Evolutionary conservation across 805 yeast species (phyloP).

Genomic region (Candida ipomoeae): DNA sequence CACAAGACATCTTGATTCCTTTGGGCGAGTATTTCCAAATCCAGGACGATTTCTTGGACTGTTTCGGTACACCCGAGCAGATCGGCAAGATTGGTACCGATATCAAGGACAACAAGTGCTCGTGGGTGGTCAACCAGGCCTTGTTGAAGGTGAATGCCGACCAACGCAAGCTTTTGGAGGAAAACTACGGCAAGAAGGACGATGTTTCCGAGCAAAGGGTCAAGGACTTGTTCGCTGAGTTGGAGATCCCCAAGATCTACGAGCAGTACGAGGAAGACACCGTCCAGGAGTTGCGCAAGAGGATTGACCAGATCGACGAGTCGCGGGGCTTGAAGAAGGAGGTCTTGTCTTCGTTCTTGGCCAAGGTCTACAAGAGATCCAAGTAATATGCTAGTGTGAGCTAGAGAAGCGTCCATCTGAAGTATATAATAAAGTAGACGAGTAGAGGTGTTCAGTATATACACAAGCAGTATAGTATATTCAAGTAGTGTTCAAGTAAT

Average conservation of each 20-base stretch:
- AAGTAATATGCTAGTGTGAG: slow-evolving; percentile 41
- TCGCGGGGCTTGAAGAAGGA: slow-evolving; percentile 87
- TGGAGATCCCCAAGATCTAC: slow-evolving; percentile 68
- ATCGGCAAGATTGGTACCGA: slow-evolving; percentile 99
- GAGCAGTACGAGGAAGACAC: slow-evolving; percentile 76
- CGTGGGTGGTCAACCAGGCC: slow-evolving; percentile 96
- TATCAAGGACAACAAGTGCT: slow-evolving; percentile 96
- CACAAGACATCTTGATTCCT: slow-evolving; percentile 80
- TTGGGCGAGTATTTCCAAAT: slow-evolving; percentile 98
- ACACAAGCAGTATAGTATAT: no score
- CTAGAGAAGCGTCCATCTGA: no score
- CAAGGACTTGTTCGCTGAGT: slow-evolving; percentile 68
- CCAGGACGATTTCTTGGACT: slow-evolving; percentile 95
- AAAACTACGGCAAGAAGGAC: slow-evolving; percentile 85
- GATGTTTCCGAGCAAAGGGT: slow-evolving; percentile 60
- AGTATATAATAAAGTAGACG: no score
- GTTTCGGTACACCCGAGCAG: slow-evolving; percentile 95
- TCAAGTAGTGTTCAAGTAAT: no score
- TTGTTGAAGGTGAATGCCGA: slow-evolving; percentile 70
- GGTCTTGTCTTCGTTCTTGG: slow-evolving; percentile 79
- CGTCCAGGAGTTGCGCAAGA: slow-evolving; percentile 57
- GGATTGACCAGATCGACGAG: slow-evolving; percentile 78
- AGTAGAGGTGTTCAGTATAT: no score
- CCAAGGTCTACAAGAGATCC: slow-evolving; percentile 89
- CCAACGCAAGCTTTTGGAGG: slow-evolving; percentile 79